Base-by-base conservation (phyloP, 2,329 filamentous ascomycete genomes). In the Penicillium sp. region DNA sequence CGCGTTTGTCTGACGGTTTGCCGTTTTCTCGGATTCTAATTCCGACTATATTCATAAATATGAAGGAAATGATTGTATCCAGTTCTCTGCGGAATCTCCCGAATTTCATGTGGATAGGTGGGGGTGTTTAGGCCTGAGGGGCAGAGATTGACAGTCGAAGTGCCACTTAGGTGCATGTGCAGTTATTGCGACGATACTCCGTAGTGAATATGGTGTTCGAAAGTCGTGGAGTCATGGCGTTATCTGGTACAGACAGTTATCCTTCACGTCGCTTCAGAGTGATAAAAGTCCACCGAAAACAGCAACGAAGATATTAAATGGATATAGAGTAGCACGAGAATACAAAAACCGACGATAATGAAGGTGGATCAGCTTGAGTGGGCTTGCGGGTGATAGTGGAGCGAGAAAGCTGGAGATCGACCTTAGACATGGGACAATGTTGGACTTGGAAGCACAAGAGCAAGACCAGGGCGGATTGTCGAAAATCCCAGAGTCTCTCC, bases 71-170 rank as follows among this genome's bases (percentile, higher is more conserved):
- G 10, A 45, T 27, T n/a, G 4, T 15, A 15, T 33, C 12, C 2
- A 25, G 8, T 23, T 31, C 13, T 33, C 21, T 21, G 4, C 45
- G 19, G 35, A 10, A 27, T 29, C 12, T 10, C 25, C 52, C 43
- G 42, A 33, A 37, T 17, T 29, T 42, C 38, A 40, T 9, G 15
- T 40, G 35, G 35, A 41, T 48, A 12, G 9, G 35, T 33, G 52
- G 35, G 37, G 19, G 33, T 12, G 10, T 9, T 38, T 29, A 17
- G 25, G 43, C 12, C 27, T 15, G 25, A 54, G 33, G 17, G 43
- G 25, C 43, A 50, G 35, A 41, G 27, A 51, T 50, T 43, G 53
- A 35, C 46, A 43, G 50, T 37, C 23, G 25, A 50, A 45, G 53
- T 43, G 46, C 46, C 38, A 56, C 29, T 42, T 37, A 31, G 38